Conservation (phyloP, 2,329 filamentous ascomycete species). For the Teratosphaeria nubilosa region DNA sequence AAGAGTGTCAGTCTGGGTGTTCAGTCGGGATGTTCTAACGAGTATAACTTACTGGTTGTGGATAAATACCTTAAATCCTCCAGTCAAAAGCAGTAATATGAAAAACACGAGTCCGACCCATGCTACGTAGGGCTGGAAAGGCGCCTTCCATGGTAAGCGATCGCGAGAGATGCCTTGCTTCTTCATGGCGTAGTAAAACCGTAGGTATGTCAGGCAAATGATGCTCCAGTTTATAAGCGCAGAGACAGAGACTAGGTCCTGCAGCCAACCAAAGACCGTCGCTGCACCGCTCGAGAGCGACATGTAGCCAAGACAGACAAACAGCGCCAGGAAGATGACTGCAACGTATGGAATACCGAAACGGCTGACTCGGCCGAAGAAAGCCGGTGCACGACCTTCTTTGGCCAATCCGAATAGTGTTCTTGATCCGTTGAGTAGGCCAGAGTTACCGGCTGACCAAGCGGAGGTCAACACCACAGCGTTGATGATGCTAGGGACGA, state of each 20-base stretch:
- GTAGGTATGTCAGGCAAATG: constrained; percentile 1
- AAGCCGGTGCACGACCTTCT: constrained; percentile 51
- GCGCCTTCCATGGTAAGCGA: constrained; percentile 18
- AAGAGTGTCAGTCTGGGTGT: neutral
- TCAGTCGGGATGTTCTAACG: neutral
- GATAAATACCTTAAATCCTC: constrained; percentile 23
- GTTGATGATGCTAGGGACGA: constrained; percentile 55
- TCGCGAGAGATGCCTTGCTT: constrained; percentile 1
- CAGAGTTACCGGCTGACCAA: constrained; percentile 45
- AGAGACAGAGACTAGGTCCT: constrained; percentile 1
- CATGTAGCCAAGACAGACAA: constrained; percentile 1
- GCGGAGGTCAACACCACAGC: constrained; percentile 53
- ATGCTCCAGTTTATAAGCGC: constrained; percentile 2
- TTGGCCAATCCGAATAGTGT: constrained; percentile 46
- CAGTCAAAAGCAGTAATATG: constrained; percentile 18
- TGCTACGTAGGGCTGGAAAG: constrained; percentile 21
- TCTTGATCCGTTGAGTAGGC: constrained; percentile 42
- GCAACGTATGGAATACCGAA: constrained; percentile 11
- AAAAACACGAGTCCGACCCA: constrained; percentile 16
- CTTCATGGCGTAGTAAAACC: constrained; percentile 1
- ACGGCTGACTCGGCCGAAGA: constrained; percentile 23
- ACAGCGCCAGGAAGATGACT: constrained; percentile 3
- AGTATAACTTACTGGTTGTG: constrained; percentile 6
- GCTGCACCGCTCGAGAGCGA: neutral
- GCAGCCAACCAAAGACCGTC: constrained; percentile 1